Evolutionary conservation across 2,329 filamentous ascomycete genomes (phyloP), one percentile per base, ranked within the genome.

Genomic region (Tolypocladium album): DNA sequence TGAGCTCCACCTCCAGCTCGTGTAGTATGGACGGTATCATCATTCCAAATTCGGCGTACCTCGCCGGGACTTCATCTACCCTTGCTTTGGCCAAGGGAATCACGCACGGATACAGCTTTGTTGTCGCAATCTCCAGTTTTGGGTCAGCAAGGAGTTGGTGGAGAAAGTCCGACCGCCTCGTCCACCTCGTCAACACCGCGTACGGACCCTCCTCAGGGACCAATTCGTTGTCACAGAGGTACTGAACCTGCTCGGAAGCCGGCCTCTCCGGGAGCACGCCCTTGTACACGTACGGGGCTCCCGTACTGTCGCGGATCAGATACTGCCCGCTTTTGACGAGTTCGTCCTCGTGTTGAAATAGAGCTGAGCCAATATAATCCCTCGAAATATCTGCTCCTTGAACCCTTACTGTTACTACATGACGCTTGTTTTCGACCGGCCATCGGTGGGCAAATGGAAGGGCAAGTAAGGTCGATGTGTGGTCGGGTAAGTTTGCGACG

Each of bases 21-120:
- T 90, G 83, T 20, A 89, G 75, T 42, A 97, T 83, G 0, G 85
- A 86, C 0, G 92, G 91, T 6, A 94, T 79, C 43, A 94, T 78
- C 58, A 87, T 76, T 2, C 79, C 83, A 36, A 86, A 78, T 55
- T 77, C 72, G 1, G 74, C 76, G 60, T 78, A 76, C 9, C 71
- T 70, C 8, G 75, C 67, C 0, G 79, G 76, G 2, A 83, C 65
- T 2, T 65, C 64, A 61, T 87, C 84, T 0, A 82, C 70, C 0
- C 68, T 78, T 59, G 84, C 83, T n/a, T 73, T 73, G 0, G 72
- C 64, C 1, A 76, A 67, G 0, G 81, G 79, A 4, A 87, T 68
- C 6, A 80, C 75, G 6, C 74, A 67, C 0, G 67, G 65, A 65
- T 78, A 81, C 40, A 65, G 74, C 60, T 78, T 83, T 1, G 67